A percentile compares a stretch with the other conserved stretches of the same genome.
phyloP scores from a whole-genome alignment of 352 stramenopile species.

The Phytophthora sojae region DNA sequence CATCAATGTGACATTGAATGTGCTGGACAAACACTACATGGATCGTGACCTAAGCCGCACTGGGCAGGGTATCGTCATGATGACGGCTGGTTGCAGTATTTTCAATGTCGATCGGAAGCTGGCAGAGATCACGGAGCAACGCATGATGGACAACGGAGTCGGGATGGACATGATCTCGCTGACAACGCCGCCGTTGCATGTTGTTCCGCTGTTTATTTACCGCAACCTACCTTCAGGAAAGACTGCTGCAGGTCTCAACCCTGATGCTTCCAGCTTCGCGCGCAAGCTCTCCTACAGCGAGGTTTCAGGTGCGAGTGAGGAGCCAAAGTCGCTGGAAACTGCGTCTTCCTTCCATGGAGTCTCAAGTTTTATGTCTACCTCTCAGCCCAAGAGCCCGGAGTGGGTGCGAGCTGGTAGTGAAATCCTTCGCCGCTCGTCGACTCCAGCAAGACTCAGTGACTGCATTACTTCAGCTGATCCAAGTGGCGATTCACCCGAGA shows the following conservation, averaged over 20 bases:
- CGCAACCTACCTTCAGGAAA: slow-evolving; percentile 13
- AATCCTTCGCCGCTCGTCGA: slow-evolving; percentile 16
- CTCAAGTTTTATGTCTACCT: slow-evolving; percentile 22
- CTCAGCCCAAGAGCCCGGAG: slow-evolving; percentile 33
- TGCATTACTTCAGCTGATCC: not conserved
- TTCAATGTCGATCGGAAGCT: slow-evolving; percentile 96
- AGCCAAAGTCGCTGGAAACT: slow-evolving; percentile 26
- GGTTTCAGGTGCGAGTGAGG: slow-evolving; percentile 15
- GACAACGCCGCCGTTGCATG: slow-evolving; percentile 95
- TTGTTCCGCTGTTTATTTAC: slow-evolving; percentile 98
- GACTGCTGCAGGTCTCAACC: not conserved
- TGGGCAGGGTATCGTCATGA: slow-evolving; percentile 96
- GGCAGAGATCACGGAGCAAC: slow-evolving; percentile 96
- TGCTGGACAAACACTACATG: slow-evolving; percentile 99
- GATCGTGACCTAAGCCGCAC: slow-evolving; percentile 96
- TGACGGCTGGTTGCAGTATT: slow-evolving; percentile 96
- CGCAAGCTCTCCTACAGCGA: slow-evolving; percentile 34
- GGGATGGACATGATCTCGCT: slow-evolving; percentile 98
- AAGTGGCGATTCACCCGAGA: not conserved
- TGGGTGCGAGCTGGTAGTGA: slow-evolving; percentile 28
- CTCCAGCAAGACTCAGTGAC: slow-evolving; percentile 7
- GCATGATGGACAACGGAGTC: slow-evolving; percentile 99
- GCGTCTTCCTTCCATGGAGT: slow-evolving; percentile 24
- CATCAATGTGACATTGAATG: slow-evolving; percentile 98
- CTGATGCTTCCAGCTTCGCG: slow-evolving; percentile 16